Evolutionary conservation across 1,284 basidiomycete genomes (phyloP).

Genomic region (Ustilago tritici): DNA sequence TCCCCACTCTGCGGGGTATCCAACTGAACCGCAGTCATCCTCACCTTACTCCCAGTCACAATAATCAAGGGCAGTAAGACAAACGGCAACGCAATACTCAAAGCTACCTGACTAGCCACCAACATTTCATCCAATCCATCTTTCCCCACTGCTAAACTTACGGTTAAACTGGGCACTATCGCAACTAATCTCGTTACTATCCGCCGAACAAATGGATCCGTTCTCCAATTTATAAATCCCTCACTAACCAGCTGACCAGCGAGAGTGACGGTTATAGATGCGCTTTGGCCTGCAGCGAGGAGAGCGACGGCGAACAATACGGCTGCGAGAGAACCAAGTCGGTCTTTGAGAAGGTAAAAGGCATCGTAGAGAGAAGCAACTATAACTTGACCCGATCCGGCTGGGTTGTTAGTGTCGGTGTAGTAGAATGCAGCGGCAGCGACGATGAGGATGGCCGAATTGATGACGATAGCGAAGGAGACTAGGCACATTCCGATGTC

Average conservation of each 20-base stretch:
- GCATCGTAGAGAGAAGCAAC: slow-evolving; percentile 65
- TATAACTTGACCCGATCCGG: slow-evolving; percentile 39
- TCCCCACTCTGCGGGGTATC: not conserved
- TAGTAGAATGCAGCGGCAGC: slow-evolving; percentile 72
- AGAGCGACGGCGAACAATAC: slow-evolving; percentile 67
- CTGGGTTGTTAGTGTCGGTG: slow-evolving; percentile 13
- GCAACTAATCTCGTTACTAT: slow-evolving; percentile 85
- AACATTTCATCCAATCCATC: slow-evolving; percentile 83
- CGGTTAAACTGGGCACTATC: slow-evolving; percentile 85
- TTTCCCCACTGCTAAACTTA: slow-evolving; percentile 81
- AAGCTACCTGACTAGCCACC: slow-evolving; percentile 86
- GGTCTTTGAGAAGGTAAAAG: slow-evolving; percentile 56
- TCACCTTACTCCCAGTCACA: slow-evolving; percentile 54
- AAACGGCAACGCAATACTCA: slow-evolving; percentile 87
- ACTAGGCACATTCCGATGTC: slow-evolving; percentile 68
- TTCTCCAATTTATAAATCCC: slow-evolving; percentile 90
- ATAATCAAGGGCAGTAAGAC: slow-evolving; percentile 62
- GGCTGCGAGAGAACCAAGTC: slow-evolving; percentile 53
- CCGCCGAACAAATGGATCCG: slow-evolving; percentile 83
- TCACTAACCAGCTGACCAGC: slow-evolving; percentile 92
- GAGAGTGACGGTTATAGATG: slow-evolving; percentile 90
- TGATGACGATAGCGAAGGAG: slow-evolving; percentile 78
- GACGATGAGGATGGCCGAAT: slow-evolving; percentile 78
- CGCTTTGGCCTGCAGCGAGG: slow-evolving; percentile 84
- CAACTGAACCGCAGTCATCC: slow-evolving; percentile 47